Evolutionary conservation across 306 rosid species (phyloP).

Genomic region (Mimosa pudica): DNA sequence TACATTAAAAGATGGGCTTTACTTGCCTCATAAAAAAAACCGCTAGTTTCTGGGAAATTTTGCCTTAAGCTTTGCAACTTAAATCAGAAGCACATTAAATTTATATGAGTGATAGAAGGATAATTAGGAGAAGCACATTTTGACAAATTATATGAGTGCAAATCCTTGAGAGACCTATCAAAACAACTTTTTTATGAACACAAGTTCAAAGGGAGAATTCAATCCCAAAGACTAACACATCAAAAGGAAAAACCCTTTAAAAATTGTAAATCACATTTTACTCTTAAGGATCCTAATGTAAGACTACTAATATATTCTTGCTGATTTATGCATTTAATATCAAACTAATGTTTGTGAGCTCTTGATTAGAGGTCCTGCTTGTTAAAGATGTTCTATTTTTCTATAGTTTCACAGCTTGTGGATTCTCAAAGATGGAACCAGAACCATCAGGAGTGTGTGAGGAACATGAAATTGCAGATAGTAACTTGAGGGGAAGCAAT

Average conservation of each 20-base stretch:
- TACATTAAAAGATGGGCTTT: background rate
- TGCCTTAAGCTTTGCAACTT: background rate
- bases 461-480: conserved; percentile 36
- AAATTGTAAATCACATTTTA: too few species aligned
- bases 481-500: conserved; percentile 44
- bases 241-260: too few species aligned
- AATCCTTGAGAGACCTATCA: too few species aligned
- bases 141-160: too few species aligned
- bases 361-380: conserved; percentile 9
- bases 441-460: conserved; percentile 50
- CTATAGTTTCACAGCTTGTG: conserved; percentile 24
- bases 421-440: conserved; percentile 40
- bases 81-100: too few species aligned
- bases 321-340: background rate
- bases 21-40: background rate
- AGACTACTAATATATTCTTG: background rate
- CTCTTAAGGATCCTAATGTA: too few species aligned
- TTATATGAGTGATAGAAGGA: background rate
- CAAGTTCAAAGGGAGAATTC: too few species aligned
- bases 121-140: too few species aligned
- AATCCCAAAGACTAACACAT: too few species aligned
- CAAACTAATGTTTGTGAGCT: background rate
- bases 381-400: conserved; percentile 20
- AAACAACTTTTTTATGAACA: too few species aligned
- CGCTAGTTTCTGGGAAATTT: background rate